Percentiles rank a stretch among this genome's conserved stretches.
Evolutionary conservation across 1,284 basidiomycete species (phyloP).

Genomic region (Sparassis latifolia): DNA sequence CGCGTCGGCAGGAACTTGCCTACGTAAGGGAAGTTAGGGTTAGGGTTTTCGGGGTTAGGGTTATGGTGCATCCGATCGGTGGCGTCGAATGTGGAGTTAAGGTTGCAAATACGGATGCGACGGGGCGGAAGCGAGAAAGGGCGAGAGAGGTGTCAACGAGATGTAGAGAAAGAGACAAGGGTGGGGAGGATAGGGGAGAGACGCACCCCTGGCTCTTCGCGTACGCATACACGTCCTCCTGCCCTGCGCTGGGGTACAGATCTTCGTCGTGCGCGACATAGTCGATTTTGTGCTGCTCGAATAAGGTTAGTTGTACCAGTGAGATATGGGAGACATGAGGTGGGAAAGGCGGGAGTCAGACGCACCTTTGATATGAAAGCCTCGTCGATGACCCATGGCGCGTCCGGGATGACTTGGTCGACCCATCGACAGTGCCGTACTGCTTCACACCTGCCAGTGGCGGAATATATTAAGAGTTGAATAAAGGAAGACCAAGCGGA

Average conservation of each 20-base stretch:
- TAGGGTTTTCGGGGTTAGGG: not conserved
- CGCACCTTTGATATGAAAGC: constrained; percentile 67
- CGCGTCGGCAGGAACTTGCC: constrained; percentile 95
- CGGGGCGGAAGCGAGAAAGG: not conserved
- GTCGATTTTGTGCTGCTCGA: constrained; percentile 34
- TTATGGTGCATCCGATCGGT: too few relatives aligned
- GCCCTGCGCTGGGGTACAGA: constrained; percentile 70
- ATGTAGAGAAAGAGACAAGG: not conserved
- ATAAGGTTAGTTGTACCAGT: not conserved
- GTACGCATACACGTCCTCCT: constrained; percentile 84
- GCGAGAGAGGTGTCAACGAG: not conserved
- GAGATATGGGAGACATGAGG: not conserved
- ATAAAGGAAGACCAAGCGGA: not conserved
- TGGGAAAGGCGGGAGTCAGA: not conserved
- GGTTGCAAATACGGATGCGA: not conserved
- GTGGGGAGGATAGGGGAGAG: not conserved
- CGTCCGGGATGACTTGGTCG: constrained; percentile 91
- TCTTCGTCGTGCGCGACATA: constrained; percentile 96
- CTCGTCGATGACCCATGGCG: constrained; percentile 87
- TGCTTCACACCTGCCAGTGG: constrained; percentile 45
- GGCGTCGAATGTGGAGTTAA: too few relatives aligned
- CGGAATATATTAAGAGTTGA: not conserved
- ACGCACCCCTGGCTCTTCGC: constrained; percentile 76
- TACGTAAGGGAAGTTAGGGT: constrained; percentile 21
- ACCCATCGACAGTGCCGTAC: constrained; percentile 96